Base-by-base conservation (phyloP, 768 basidiomycete species). In the Pleurotus tuber-regium region DNA sequence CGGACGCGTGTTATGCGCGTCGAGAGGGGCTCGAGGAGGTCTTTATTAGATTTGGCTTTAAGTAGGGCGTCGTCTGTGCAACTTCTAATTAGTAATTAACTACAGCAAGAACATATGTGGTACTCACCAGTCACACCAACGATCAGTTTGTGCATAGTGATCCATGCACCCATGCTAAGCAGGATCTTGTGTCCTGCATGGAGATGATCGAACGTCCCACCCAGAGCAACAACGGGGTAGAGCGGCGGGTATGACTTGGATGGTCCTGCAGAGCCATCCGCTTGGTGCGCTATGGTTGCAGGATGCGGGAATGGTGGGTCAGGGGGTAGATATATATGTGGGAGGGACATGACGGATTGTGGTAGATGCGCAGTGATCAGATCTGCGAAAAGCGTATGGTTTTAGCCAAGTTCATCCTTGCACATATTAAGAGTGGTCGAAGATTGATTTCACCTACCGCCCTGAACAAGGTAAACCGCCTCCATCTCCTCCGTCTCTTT, bases 101-200 rank as follows among this genome's bases (percentile, higher is more conserved):
- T 38, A 16, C 21, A 16, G 35, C 10, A n/a, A 3, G n/a, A 10
- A 19, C 10, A 5, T 55, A 16, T 53, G 24, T 35, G 47, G 35
- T n/a, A 59, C 76, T 60, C 52, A 88, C 91, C 87, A 48, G 92
- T 90, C 31, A 98, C 73, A 4, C 97, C 97, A 57, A 98, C 84
- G 54, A 98, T 91, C 61, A 98, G 70, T 66, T 93, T 94, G 55
- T 76, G 66, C 38, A 69, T 64, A 0, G 94, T 76, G 51, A 98
- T 84, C 79, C 87, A 93, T 1, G 90, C 84, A 10, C 83, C 87
- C 84, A 97, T 92, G 61, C 92, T 90, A 9, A 99, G 79, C 24
- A 99, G 80, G 54, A 99, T 95, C 70, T 97, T 97, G 72, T 99
- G 97, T 0, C 96, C 97, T 3, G 93, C 83, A 63, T 99, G 97